A percentile compares a stretch with the other conserved stretches of the same genome.
phyloP scores from a whole-genome alignment of 768 basidiomycete genomes.

The Pholiota molesta region DNA sequence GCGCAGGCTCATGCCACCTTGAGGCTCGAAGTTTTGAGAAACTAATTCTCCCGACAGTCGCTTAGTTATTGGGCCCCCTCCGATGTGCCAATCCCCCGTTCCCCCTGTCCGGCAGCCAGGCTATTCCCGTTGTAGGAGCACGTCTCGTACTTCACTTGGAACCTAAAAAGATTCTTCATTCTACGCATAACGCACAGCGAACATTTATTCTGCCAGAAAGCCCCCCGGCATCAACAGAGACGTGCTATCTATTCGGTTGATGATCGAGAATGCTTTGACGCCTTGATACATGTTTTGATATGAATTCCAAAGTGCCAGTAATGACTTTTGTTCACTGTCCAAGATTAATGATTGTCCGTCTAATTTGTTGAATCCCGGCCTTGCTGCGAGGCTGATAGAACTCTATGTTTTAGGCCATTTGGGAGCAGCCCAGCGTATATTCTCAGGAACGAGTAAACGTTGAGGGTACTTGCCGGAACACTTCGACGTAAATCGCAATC shows the following conservation, averaged over 20 bases:
- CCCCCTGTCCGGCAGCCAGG: neutral
- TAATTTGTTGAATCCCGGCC: neutral
- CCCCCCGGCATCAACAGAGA: neutral
- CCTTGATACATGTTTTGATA: neutral
- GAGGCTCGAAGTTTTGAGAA: neutral
- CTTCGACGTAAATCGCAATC: slow-evolving; percentile 7
- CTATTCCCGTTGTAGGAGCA: neutral
- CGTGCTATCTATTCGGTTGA: neutral
- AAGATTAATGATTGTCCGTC: neutral
- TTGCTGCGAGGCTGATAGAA: neutral
- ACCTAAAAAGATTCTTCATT: neutral
- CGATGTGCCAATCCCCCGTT: neutral
- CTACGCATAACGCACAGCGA: neutral
- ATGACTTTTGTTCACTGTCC: neutral
- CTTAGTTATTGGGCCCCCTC: neutral
- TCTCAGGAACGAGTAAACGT: neutral
- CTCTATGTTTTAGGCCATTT: neutral
- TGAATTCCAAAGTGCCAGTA: neutral
- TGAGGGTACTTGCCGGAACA: slow-evolving; percentile 6
- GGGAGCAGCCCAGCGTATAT: neutral
- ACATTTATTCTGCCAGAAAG: neutral
- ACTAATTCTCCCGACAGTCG: neutral
- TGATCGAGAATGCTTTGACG: neutral
- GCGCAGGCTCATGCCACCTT: neutral
- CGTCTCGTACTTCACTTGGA: neutral